phyloP scores from a whole-genome alignment of 257 asterid genomes.

The Agastache rugosa region DNA sequence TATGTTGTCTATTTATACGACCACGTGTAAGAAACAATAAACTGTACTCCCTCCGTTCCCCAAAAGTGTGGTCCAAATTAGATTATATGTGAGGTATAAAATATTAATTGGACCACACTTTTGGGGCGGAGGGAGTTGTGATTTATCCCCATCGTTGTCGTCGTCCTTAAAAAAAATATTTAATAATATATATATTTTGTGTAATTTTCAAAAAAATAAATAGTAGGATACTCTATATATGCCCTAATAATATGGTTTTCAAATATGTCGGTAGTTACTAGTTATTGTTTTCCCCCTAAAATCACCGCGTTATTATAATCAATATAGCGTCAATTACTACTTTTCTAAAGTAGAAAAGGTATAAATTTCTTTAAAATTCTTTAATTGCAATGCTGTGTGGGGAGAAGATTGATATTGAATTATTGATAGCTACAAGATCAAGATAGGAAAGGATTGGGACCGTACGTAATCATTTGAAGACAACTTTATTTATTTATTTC shows the following conservation, averaged over 20 bases:
- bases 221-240: background rate
- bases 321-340: background rate
- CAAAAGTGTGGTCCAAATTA: too few species aligned
- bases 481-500: background rate
- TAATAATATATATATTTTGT: too few species aligned
- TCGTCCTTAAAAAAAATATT: too few species aligned
- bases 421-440: background rate
- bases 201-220: too few species aligned
- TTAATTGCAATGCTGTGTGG: background rate
- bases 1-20: too few species aligned
- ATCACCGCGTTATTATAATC: background rate
- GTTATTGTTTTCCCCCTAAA: background rate
- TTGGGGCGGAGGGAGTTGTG: too few species aligned
- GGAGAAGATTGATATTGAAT: background rate
- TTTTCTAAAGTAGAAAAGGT: background rate
- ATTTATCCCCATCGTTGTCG: too few species aligned
- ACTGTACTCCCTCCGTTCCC: too few species aligned
- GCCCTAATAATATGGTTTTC: background rate
- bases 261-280: background rate
- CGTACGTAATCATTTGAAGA: conserved; percentile 14
- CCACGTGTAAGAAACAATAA: too few species aligned
- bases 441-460: background rate
- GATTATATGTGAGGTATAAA: too few species aligned
- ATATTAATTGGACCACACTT: too few species aligned
- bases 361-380: background rate